Percentiles rank a stretch among this genome's conserved stretches.
These are phyloP conservation scores for Giardia duodenalis DNA, from an alignment of 208 protist genomes.

Conservation along the genomic window DNA sequence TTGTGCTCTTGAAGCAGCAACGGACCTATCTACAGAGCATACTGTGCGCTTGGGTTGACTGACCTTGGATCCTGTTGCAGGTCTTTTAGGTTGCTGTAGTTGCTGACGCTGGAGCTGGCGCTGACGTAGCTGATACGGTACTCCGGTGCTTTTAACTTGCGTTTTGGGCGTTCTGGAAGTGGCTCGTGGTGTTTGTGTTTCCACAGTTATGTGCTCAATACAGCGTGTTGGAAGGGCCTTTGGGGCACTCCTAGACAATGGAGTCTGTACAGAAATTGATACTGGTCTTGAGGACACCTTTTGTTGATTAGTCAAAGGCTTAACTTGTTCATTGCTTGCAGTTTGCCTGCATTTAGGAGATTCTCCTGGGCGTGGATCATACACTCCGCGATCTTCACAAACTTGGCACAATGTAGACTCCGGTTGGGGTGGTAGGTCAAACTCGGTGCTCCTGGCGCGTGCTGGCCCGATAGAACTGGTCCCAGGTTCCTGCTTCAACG, in stretches of 20 bases:
- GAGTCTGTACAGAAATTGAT: background rate
- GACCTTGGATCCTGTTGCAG: too few species aligned
- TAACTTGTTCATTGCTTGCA: background rate
- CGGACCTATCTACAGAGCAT: too few species aligned
- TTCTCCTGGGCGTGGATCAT: background rate
- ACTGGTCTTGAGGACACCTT: background rate
- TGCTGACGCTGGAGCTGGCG: too few species aligned
- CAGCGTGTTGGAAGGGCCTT: background rate
- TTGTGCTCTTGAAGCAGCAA: too few species aligned
- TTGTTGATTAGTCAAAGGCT: background rate
- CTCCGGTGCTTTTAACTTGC: too few species aligned
- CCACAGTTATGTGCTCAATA: background rate
- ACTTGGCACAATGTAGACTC: background rate
- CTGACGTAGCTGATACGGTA: too few species aligned
- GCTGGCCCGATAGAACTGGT: background rate
- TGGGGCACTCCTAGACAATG: background rate
- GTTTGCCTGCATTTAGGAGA: background rate
- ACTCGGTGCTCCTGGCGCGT: background rate
- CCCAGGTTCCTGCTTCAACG: background rate
- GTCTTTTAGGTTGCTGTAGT: too few species aligned
- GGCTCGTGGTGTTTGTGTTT: background rate
- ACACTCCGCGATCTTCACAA: background rate
- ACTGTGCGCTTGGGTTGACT: too few species aligned
- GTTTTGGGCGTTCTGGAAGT: too few species aligned
- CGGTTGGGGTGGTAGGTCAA: background rate